phyloP scores from a whole-genome alignment of 2,329 filamentous ascomycete species.

The Scytalidium sp. region DNA sequence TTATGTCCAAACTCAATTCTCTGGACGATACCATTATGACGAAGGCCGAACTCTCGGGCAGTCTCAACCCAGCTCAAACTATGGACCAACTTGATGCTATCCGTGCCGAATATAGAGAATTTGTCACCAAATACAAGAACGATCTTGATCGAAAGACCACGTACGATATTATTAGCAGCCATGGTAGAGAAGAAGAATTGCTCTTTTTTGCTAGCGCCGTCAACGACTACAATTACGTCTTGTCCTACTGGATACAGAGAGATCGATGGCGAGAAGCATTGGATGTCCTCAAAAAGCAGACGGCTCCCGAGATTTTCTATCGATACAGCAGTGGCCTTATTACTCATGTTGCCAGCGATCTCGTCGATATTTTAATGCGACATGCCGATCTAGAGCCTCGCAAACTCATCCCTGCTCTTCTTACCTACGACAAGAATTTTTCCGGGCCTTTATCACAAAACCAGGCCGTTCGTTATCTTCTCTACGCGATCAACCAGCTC shows the following conservation, averaged over 20 bases:
- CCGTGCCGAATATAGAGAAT: conserved; percentile 81
- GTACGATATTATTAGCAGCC: conserved; percentile 94
- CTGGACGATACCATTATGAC: conserved; percentile 93
- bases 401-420: conserved; percentile 85
- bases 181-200: conserved; percentile 89
- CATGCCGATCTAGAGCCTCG: conserved; percentile 82
- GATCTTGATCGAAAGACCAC: conserved; percentile 90
- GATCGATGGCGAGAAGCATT: conserved; percentile 89
- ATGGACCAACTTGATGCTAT: conserved; percentile 68
- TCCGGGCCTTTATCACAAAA: conserved; percentile 70
- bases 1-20: conserved; percentile 94
- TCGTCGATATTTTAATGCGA: conserved; percentile 95
- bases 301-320: conserved; percentile 89
- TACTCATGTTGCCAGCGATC: conserved; percentile 77
- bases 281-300: conserved; percentile 88
- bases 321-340: conserved; percentile 96
- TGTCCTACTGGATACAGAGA: conserved; percentile 95
- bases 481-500: conserved; percentile 87
- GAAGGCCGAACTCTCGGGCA: conserved; percentile 75
- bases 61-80: conserved; percentile 66
- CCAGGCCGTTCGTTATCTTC: conserved; percentile 90
- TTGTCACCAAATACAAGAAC: conserved; percentile 77
- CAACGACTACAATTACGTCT: conserved; percentile 90
- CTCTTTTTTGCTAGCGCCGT: conserved; percentile 86
- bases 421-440: conserved; percentile 86